A percentile compares a stretch with the other conserved stretches of the same genome.
Evolutionary conservation across 352 stramenopile species (phyloP).

Genomic region (Globisporangium radiosum): DNA sequence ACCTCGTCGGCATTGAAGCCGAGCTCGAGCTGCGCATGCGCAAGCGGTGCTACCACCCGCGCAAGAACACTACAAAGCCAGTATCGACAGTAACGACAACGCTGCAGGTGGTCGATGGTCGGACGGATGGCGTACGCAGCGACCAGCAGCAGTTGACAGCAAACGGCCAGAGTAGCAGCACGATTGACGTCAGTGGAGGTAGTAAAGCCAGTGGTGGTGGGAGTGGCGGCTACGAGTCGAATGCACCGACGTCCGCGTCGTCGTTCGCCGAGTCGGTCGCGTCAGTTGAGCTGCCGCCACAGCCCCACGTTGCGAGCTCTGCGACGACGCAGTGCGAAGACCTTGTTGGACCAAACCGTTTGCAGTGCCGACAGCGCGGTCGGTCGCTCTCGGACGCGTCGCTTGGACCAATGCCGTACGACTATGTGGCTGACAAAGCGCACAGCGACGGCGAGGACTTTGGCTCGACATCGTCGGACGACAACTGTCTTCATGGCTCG

Average conservation of each 20-base stretch:
- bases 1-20: constrained; percentile 75
- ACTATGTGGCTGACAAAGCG: constrained; percentile 18
- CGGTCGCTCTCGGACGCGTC: constrained; percentile 41
- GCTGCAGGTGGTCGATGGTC: neutral
- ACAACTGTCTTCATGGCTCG: constrained; percentile 16
- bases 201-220: neutral
- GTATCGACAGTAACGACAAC: neutral
- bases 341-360: neutral
- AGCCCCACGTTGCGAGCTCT: neutral
- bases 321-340: too few relatives aligned
- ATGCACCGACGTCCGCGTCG: neutral
- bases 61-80: neutral
- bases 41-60: constrained; percentile 29
- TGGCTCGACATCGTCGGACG: constrained; percentile 30
- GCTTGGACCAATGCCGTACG: constrained; percentile 6
- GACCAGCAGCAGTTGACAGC: too few relatives aligned
- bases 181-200: too few relatives aligned
- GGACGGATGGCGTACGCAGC: neutral
- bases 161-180: too few relatives aligned
- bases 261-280: neutral
- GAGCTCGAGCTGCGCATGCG: constrained; percentile 68
- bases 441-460: constrained; percentile 42
- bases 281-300: neutral
- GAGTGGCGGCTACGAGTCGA: neutral
- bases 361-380: constrained; percentile 12